Percentiles rank a stretch among this genome's conserved stretches.
These are phyloP conservation scores for Jamesozyma hellenica DNA, from an alignment of 805 yeast species.

Conservation along the genomic window DNA sequence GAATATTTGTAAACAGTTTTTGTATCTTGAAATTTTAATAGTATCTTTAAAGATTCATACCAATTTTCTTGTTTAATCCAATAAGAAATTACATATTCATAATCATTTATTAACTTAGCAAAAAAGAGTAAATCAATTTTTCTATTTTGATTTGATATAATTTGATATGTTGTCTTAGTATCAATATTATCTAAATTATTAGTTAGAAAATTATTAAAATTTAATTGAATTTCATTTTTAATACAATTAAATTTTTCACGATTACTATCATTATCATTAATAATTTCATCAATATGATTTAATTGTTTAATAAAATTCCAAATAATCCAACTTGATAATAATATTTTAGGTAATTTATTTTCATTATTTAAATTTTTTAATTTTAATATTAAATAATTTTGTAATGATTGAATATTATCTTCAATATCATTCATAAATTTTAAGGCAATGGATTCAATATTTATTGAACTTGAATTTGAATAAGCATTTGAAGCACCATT, in stretches of 20 bases:
- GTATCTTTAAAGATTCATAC: slow-evolving; percentile 55
- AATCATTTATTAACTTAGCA: slow-evolving; percentile 61
- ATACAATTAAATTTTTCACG: slow-evolving; percentile 13
- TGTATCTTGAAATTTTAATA: slow-evolving; percentile 40
- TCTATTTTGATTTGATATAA: slow-evolving; percentile 57
- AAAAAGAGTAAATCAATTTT: slow-evolving; percentile 52
- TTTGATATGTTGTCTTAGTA: slow-evolving; percentile 57
- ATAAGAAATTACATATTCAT: slow-evolving; percentile 55
- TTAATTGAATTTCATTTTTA: not conserved
- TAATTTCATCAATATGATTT: slow-evolving; percentile 28
- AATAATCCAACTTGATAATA: slow-evolving; percentile 31
- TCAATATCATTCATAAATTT: slow-evolving; percentile 38
- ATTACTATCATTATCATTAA: slow-evolving; percentile 17
- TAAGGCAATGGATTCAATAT: slow-evolving; percentile 62
- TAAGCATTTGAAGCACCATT: slow-evolving; percentile 41
- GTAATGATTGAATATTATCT: slow-evolving; percentile 33
- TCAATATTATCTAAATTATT: slow-evolving; percentile 45
- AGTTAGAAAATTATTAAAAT: slow-evolving; percentile 42
- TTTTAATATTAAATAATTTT: slow-evolving; percentile 37
- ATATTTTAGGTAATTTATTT: slow-evolving; percentile 18
- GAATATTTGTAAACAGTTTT: slow-evolving; percentile 55
- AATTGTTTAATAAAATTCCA: slow-evolving; percentile 29
- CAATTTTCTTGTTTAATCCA: slow-evolving; percentile 65
- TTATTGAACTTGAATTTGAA: slow-evolving; percentile 48
- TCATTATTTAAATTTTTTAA: slow-evolving; percentile 24